phyloP scores from a whole-genome alignment of 2,329 filamentous ascomycete genomes.

The Penicillium sp. region DNA sequence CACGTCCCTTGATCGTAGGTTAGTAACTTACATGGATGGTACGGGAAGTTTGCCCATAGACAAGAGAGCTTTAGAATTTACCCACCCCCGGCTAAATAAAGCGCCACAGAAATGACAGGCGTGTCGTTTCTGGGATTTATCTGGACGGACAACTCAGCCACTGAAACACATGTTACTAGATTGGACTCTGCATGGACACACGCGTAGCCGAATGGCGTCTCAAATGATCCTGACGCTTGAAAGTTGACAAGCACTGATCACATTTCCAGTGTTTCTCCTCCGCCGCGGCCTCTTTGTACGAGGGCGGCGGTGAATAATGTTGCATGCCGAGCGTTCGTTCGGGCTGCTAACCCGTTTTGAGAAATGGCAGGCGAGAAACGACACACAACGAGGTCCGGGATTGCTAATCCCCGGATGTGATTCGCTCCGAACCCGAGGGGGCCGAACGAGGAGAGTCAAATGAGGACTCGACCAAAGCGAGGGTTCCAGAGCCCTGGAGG shows the following conservation, averaged over 20 bases:
- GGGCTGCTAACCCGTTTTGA: conserved; percentile 13
- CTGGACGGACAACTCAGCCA: conserved; percentile 14
- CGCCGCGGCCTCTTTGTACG: neutral
- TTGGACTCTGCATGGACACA: conserved; percentile 13
- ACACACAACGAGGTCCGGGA: conserved; percentile 2
- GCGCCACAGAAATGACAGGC: conserved; percentile 30
- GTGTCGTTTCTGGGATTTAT: conserved; percentile 22
- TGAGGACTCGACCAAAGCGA: conserved; percentile 2
- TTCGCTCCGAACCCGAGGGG: conserved; percentile 6
- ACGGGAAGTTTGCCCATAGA: neutral
- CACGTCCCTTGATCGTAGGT: conserved; percentile 19
- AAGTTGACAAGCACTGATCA: conserved; percentile 26
- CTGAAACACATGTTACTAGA: neutral
- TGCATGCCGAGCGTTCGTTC: conserved; percentile 9
- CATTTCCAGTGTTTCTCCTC: conserved; percentile 25
- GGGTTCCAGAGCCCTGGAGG: neutral
- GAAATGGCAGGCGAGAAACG: conserved; percentile 13
- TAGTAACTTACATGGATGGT: neutral
- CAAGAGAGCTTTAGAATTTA: neutral
- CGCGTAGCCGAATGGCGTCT: conserved; percentile 30
- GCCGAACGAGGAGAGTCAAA: neutral
- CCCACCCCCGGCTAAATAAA: conserved; percentile 31
- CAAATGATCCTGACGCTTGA: conserved; percentile 31
- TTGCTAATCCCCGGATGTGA: conserved; percentile 6
- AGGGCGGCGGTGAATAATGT: conserved; percentile 5